Evolutionary conservation across 179 eudicot genomes (phyloP), one percentile per base, ranked within the genome.

Genomic region (Beta macrorhiza): DNA sequence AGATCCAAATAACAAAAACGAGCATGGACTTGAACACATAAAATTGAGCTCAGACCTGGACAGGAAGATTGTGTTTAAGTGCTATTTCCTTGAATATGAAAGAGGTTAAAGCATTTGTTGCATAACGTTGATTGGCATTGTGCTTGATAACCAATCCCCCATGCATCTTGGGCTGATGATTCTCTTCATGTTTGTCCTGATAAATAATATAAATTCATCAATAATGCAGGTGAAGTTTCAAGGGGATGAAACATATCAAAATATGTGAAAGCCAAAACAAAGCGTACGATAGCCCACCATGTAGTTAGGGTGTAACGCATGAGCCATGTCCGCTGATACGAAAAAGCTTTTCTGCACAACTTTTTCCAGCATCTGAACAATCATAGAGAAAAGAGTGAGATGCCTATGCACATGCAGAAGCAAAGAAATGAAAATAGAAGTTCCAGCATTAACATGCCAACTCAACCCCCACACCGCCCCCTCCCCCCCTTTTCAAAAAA

Each of bases 271-370:
- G 4, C 22, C 62, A 45, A 57, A n/a, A 59, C 29, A 64, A 69
- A 67, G 75, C 53, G 55, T 62, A 78, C 55, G 4, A 37, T 37
- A 44, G 69, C 83, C 19, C 82, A 96, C 99, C 98, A 88, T 89
- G 76, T 96, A 96, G 87, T 96, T 96, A 67, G 99, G 99, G 80
- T 96, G 99, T 79, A 96, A 85, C 68, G 99, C 99, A 85, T 96
- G 99, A 19, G 99, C 99, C 99, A 96, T 96, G 82, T 96, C 99
- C 83, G 99, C 99, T 72, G 99, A 96, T 67, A 96, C 90, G 53
- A 92, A 87, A 84, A 94, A 96, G 81, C 99, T 93, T 86, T 79
- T 96, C 82, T 96, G 99, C 79, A 90, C 90, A 76, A 91, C 94
- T 84, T 87, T 91, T 84, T 91, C 90, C 75, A 94, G 86, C 78